Evolutionary conservation across 352 stramenopile species (phyloP).

Genomic region (Globisporangium spinosum): DNA sequence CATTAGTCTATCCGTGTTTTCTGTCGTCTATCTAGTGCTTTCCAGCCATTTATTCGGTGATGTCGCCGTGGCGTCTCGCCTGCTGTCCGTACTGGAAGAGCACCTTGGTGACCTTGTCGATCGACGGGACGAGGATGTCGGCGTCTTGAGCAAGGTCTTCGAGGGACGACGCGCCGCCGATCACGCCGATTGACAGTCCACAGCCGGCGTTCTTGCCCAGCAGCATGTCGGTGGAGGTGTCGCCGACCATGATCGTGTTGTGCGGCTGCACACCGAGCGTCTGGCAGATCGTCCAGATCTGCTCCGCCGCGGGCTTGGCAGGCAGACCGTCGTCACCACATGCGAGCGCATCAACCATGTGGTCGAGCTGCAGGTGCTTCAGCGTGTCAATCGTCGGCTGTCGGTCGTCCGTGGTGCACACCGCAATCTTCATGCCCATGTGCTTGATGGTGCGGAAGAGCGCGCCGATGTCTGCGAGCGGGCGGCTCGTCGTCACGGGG

Average conservation of each 20-base stretch:
- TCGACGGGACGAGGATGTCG: slow-evolving; percentile 78
- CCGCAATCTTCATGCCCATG: slow-evolving; percentile 87
- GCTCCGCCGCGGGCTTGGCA: slow-evolving; percentile 76
- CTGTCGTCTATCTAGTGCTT: background rate
- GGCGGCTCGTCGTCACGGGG: slow-evolving; percentile 63
- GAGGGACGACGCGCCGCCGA: slow-evolving; percentile 74
- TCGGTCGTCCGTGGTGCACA: slow-evolving; percentile 85
- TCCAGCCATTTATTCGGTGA: background rate
- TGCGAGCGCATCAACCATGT: slow-evolving; percentile 74
- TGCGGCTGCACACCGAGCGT: slow-evolving; percentile 69
- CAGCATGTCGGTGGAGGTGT: slow-evolving; percentile 84
- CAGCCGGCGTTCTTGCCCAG: slow-evolving; percentile 75
- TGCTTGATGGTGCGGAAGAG: slow-evolving; percentile 84
- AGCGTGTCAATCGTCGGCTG: slow-evolving; percentile 76
- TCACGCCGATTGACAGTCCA: slow-evolving; percentile 71
- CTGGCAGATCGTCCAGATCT: slow-evolving; percentile 85
- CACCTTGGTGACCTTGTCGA: slow-evolving; percentile 74
- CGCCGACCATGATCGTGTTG: slow-evolving; percentile 88
- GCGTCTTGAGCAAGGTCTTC: slow-evolving; percentile 80
- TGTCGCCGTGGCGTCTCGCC: slow-evolving; percentile 53
- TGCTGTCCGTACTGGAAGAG: slow-evolving; percentile 85
- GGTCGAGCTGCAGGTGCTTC: slow-evolving; percentile 59
- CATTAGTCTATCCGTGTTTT: slow-evolving; percentile 1
- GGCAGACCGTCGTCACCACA: slow-evolving; percentile 83
- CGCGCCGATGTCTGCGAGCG: slow-evolving; percentile 62